Base-by-base conservation (phyloP, 2,329 filamentous ascomycete genomes). In the Penicillium sp. region DNA sequence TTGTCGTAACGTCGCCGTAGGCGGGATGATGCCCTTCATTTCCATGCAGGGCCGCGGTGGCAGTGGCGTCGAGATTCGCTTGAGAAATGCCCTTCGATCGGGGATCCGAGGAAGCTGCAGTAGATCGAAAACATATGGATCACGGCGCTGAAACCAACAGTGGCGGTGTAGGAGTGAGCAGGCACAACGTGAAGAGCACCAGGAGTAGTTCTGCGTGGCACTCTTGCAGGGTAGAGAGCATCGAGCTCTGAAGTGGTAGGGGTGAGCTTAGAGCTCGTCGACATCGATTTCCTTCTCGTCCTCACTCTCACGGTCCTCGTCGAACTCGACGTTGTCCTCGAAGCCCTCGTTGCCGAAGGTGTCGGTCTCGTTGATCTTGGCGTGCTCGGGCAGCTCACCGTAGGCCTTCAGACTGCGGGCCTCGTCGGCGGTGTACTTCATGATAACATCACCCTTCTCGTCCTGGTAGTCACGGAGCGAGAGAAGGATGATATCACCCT, bases 281-380 rank as follows among this genome's bases (percentile, higher is more conserved):
- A 97, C 92, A 78, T 96, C 92, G 74, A 97, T 88, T 71, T 96
- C 92, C 83, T 92, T 93, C 76, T 85, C 87, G 66, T 84, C 85
- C 73, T 81, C 83, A 61, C 79, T 83, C 67, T 91, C 89, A 68
- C 89, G 84, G 80, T 97, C 94, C 79, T 98, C 93, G 82, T 96
- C 95, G 84, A 98, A 98, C 83, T 98, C 95, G 84, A 99, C 97
- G 82, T 95, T 95, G 82, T 97, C 92, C 80, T 95, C 94, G 78
- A 96, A 90, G 79, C 93, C 93, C 79, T 93, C 91, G 80, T 93
- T 91, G 74, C 92, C 87, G 76, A 87, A 81, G 68, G 92, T 96
- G 80, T 98, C 95, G 67, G 93, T 97, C 87, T 99, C 95, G 87
- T 99, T 99, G 87, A 99, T 99, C 90, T 98, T 98, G 78, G 95